Base-by-base conservation (phyloP, 345 rosid genomes). In the Salix udensis region DNA sequence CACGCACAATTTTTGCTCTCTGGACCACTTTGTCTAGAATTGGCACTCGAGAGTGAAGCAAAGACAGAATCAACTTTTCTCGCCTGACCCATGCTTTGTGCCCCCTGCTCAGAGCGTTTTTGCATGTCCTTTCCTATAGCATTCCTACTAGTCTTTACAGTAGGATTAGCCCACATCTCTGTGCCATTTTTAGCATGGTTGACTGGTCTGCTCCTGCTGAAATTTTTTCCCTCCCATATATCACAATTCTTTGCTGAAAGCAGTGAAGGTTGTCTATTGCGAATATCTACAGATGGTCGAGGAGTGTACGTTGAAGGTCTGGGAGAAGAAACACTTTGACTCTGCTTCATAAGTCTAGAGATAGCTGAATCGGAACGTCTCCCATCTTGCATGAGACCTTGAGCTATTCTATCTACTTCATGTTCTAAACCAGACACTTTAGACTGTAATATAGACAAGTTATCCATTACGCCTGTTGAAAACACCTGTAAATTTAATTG, bases 391-490 rank as follows among this genome's bases (percentile, higher is more conserved):
- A 82, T 70, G 70, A 85, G 70, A 65, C 78, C 87, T 71, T 76
- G 87, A 66, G 83, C 80, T 60, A 91, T 88, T 74, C 84, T 77
- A 75, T 87, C 94, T 65, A 90, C 87, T 74, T 86, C 91, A 84
- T 88, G 86, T 80, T 92, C 98, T 81, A 94, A 83, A 85, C 86
- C 86, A 55, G 84, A 81, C 37, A 94, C 91, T 82, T 91, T 94
- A n/a, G 94, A 89, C 80, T 89, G 89, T 79, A 94, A 79, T 80
- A 79, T 75, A 8, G 91, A 89, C 81, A 92, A 84, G 74, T 81
- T 88, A 76, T 88, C 92, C 86, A 84, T 87, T 24, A 88, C 74
- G 73, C 95, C 90, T 68, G 86, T 80, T 75, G 94, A 85, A 81
- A 94, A 88, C 55, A 75, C 94, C 98, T 94, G 89, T 0, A 65